Percentiles rank a stretch among this genome's conserved stretches.
These are phyloP conservation scores for Macadamia tetraphylla DNA, from an alignment of 164 flowering plant genomes.

Conservation along the genomic window DNA sequence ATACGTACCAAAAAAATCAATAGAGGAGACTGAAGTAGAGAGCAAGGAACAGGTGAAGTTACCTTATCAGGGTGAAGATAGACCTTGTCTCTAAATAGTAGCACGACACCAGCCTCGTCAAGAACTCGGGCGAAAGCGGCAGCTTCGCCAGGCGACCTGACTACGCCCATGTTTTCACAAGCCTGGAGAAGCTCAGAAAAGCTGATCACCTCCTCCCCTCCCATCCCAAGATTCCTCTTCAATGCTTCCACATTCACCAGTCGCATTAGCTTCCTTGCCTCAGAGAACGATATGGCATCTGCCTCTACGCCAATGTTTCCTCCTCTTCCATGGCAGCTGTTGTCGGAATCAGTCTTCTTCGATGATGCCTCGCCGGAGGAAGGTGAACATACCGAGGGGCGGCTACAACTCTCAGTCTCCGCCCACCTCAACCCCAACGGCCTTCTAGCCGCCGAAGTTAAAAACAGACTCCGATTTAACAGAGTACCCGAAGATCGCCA, in stretches of 20 bases:
- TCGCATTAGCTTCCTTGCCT: constrained; percentile 76
- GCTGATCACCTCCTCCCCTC: constrained; percentile 50
- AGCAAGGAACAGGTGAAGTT: background rate
- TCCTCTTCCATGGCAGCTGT: background rate
- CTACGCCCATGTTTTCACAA: constrained; percentile 60
- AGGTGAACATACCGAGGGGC: background rate
- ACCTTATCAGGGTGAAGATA: constrained; percentile 92
- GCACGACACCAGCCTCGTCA: constrained; percentile 85
- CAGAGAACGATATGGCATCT: constrained; percentile 39
- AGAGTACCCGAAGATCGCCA: background rate
- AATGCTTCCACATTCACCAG: constrained; percentile 77
- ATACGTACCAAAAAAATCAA: too few relatives aligned
- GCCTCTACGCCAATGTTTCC: constrained; percentile 6
- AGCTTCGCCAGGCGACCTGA: constrained; percentile 67
- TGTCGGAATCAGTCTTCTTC: background rate
- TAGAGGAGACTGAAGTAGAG: too few relatives aligned
- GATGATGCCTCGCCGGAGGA: background rate
- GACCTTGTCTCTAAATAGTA: constrained; percentile 81
- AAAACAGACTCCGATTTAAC: background rate
- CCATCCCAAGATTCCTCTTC: constrained; percentile 62
- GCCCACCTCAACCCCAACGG: constrained; percentile 5
- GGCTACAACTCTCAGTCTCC: constrained; percentile 1
- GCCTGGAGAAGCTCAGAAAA: constrained; percentile 59
- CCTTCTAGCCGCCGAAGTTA: constrained; percentile 3
- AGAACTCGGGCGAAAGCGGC: constrained; percentile 59